These are phyloP conservation scores for Zelopaecilomyces penicillatus DNA, from an alignment of 2,329 filamentous ascomycete species.

Conservation along the genomic window DNA sequence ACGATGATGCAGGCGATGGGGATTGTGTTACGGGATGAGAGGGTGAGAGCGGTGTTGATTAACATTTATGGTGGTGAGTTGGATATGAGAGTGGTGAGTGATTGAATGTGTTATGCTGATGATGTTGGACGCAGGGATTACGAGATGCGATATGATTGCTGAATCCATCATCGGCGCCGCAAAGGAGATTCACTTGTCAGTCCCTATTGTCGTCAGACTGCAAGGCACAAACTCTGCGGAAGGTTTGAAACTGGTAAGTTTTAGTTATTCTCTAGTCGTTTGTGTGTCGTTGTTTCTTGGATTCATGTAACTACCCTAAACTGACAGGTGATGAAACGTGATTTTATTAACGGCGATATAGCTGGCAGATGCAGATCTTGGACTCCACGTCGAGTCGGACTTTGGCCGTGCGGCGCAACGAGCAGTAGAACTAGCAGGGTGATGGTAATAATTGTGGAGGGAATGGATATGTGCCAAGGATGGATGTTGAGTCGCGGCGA, in stretches of 20 bases:
- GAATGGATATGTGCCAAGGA: no score
- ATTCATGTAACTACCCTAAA: no score
- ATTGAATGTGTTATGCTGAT: neutral
- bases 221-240: constrained; percentile 38
- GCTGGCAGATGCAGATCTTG: constrained; percentile 27
- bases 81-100: neutral
- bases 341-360: constrained; percentile 11
- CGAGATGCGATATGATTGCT: constrained; percentile 43
- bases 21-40: constrained; percentile 60
- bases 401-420: constrained; percentile 28
- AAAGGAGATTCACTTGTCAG: constrained; percentile 25
- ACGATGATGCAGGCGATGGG: constrained; percentile 73
- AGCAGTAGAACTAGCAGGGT: constrained; percentile 23
- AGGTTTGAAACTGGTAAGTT: constrained; percentile 32
- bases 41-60: constrained; percentile 59
- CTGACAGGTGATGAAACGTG: neutral
- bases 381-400: constrained; percentile 29
- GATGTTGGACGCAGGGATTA: constrained; percentile 29
- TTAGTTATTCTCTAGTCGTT: constrained; percentile 1
- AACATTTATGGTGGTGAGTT: constrained; percentile 43
- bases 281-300: neutral
- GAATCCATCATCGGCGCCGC: constrained; percentile 38
- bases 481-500: no score
- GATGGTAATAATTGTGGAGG: no score
- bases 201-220: constrained; percentile 38